Percentiles rank a stretch among this genome's conserved stretches.
phyloP scores from a whole-genome alignment of 345 rosid species.

The Citrus inodora region DNA sequence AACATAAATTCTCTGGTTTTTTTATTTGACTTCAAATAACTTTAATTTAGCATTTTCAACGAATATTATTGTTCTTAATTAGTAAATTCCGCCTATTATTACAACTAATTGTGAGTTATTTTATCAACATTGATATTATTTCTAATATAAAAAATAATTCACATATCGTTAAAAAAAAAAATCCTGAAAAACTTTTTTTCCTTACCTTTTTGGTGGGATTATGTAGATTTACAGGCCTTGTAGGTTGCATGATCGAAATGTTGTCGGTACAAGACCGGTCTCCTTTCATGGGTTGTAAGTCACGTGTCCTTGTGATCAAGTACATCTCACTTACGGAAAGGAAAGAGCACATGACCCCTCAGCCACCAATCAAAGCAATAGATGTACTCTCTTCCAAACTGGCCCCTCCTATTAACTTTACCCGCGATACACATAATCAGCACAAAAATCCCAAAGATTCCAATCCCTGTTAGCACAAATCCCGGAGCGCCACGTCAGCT shows the following conservation, averaged over 20 bases:
- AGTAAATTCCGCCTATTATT: too few species aligned
- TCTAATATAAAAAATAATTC: too few species aligned
- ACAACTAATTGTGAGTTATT: too few species aligned
- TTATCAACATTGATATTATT: too few species aligned
- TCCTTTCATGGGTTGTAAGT: neutral
- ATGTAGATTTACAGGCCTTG: neutral
- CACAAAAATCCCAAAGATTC: neutral
- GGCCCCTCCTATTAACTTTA: neutral
- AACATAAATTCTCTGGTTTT: neutral
- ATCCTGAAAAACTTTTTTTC: too few species aligned
- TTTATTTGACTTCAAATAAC: neutral
- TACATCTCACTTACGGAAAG: constrained; percentile 18
- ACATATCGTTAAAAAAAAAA: too few species aligned
- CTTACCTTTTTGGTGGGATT: too few species aligned
- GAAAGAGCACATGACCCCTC: constrained; percentile 4
- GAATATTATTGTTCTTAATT: neutral
- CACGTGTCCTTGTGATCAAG: constrained; percentile 25
- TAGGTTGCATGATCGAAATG: neutral
- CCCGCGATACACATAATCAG: neutral
- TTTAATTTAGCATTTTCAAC: neutral
- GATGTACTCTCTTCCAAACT: neutral
- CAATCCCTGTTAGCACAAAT: neutral
- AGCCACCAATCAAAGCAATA: neutral
- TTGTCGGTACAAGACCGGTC: neutral
- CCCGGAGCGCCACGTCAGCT: neutral